Evolutionary conservation across 805 yeast species (phyloP), one percentile per base, ranked within the genome.

Genomic region (Saturnispora sanitii): DNA sequence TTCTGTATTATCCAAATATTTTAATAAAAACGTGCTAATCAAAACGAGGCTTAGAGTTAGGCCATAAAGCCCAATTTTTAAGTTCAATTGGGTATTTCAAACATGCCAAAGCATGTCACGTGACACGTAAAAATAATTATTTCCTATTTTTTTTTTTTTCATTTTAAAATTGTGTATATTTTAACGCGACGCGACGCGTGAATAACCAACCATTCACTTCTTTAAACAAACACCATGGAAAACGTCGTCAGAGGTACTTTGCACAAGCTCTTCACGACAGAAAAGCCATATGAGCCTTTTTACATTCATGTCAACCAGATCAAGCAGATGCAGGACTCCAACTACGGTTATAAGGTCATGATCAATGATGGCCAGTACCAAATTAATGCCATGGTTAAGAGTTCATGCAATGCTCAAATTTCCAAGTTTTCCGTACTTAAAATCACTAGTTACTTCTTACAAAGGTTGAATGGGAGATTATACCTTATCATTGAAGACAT

Each of bases 291-390:
- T 18, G 48, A 44, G 2, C 51, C 49, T 6, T 25, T 58, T 6
- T 54, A 49, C 41, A 38, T 57, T 5, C 62, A 59, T 28, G 58
- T 60, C 6, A 60, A 57, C 33, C 62, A 57, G 34, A 49, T 57
- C 3, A 58, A 56, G 38, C 40, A 52, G 3, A 45, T 58, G 21
- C 58, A 61, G 15, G 69, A 66, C 41, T 53, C 54, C 12, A 70
- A 70, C 16, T 65, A 62, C 44, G 56, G 73, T 49, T 52, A 65
- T 11, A 62, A 74, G 49, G 45, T 68, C 39, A 63, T 75, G 63
- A 52, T 75, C 17, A 68, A 71, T 30, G 82, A 75, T 55, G 79
- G 80, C 23, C 55, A 58, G 20, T 71, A 60, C 49, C 60, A 66
- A 22, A 64, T 71, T 38, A 75, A 75, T 49, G 75, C 74, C 4